Base-by-base conservation (phyloP, 73 alveolate species). In the Paramecium caudatum region DNA sequence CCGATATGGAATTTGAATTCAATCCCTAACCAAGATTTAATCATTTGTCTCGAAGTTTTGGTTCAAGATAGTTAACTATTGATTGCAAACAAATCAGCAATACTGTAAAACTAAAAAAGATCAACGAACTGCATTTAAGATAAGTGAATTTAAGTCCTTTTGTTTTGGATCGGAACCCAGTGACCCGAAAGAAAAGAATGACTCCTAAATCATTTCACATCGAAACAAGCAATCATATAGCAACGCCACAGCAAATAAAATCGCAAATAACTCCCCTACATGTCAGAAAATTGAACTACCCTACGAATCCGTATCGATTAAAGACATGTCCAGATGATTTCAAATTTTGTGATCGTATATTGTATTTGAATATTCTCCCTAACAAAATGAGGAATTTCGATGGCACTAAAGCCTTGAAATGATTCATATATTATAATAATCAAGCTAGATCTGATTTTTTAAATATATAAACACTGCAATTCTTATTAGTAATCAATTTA, bases 401-500 rank as follows among this genome's bases (percentile, higher is more conserved):
- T 19, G 78, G 45, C 16, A 55, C 30, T 17, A 55, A 55, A 55
- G 80, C 45, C 30, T 55, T 55, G 23, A 55, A 55, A 23, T 55
- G 80, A 55, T 55, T 49, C 30, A 12, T 27, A 55, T 55, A 27
- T 27, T 55, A 55, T 55, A 43, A 25, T 55, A 17, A 55, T 55
- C n/a, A n/a, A n/a, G n/a, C n/a, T 63, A 63, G 34, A 63, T 63
- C 82, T 30, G 82, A 63, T 27, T 63, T 63, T 25, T 33, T 25
- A 63, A 21, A 63, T 25, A 63, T 37, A 33, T 63, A 63, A 12
- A 63, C 46, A 30, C 46, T 33, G 7, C 49, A 25, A 16, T 34
- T 70, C 4, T 41, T 21, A 21, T 74, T 39, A 39, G 88, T 74
- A 13, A 74, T 15, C 47, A 74, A 45, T 27, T 43, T 36, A 43